Evolutionary conservation across 1,284 basidiomycete species (phyloP), one percentile per base, ranked within the genome.

Genomic region (Phylloporus sp.): DNA sequence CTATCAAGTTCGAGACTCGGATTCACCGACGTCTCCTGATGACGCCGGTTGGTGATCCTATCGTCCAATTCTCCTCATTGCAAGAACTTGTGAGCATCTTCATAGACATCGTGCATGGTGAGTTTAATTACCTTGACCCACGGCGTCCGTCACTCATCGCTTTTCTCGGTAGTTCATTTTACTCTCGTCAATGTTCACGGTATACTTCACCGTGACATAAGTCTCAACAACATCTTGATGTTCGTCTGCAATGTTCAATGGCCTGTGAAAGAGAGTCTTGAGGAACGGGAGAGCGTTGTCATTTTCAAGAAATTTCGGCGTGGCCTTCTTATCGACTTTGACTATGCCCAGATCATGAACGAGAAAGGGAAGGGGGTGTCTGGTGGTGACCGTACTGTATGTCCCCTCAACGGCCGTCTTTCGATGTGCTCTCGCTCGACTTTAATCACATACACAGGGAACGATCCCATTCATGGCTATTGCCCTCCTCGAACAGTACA

Each of bases 381-480:
- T 2, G 39, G 18, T 5, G 39, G 31, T 32, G 26, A 59, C 15
- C 12, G 39, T 11, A 59, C 29, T 2, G 39, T 59, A 44, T 3
- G 58, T 59, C 7, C 39, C 13, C 18, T 49, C 12, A 18, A 11
- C 10, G 13, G 13, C 10, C 29, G 10, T 49, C 13, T 18, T 46
- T 32, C 22, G 3, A 50, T 10, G 8, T 24, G 7, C 11, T 12
- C n/a, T 26, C 10, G 12, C 52, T 34, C 8, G 42, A 32, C 15
- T 1, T n/a, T 6, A 20, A 40, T 29, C 4, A 32, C 42, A 17
- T 12, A 54, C 6, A 15, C 12, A 59, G 58, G 50, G 58, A 24
- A 59, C 39, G 4, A 59, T 54, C 7, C 58, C 26, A 5, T 59
- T 59, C 13, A 59, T 59, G 58, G 29, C 39, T 7, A 31, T 59